Evolutionary conservation across 257 asterid genomes (phyloP).

Genomic region (Lycium barbarum): DNA sequence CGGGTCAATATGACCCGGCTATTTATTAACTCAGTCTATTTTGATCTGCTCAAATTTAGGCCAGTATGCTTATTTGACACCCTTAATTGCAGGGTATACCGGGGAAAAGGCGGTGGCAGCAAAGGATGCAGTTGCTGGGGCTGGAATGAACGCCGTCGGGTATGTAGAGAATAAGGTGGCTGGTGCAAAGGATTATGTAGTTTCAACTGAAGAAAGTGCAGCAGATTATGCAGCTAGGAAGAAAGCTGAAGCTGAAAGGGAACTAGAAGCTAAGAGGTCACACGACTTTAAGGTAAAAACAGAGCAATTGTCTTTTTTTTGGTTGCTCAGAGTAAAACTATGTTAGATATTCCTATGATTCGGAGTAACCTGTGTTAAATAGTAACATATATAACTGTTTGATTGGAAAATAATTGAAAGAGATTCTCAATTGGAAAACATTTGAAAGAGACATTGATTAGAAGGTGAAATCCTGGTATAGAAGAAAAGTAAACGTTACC

Average conservation of each 20-base stretch:
- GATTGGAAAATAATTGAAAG: too few species aligned
- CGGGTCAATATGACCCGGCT: too few species aligned
- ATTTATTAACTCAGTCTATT: too few species aligned
- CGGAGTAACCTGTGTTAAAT: too few species aligned
- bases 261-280: slow-evolving; percentile 38
- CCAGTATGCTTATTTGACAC: too few species aligned
- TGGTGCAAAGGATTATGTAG: slow-evolving; percentile 65
- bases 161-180: slow-evolving; percentile 57
- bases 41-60: too few species aligned
- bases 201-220: slow-evolving; percentile 59
- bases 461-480: too few species aligned
- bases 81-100: slow-evolving; percentile 54
- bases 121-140: slow-evolving; percentile 67
- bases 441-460: too few species aligned
- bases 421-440: too few species aligned
- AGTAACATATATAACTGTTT: too few species aligned
- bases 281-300: slow-evolving; percentile 35
- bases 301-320: neutral
- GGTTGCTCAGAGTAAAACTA: too few species aligned
- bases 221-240: slow-evolving; percentile 71
- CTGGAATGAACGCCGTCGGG: slow-evolving; percentile 52
- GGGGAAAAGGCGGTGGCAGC: slow-evolving; percentile 56
- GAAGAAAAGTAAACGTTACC: neutral
- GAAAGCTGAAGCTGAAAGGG: slow-evolving; percentile 63
- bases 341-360: too few species aligned